A percentile compares a stretch with the other conserved stretches of the same genome.
Conservation (phyloP, 805 yeast genomes). For the Ogataea saltuana region DNA sequence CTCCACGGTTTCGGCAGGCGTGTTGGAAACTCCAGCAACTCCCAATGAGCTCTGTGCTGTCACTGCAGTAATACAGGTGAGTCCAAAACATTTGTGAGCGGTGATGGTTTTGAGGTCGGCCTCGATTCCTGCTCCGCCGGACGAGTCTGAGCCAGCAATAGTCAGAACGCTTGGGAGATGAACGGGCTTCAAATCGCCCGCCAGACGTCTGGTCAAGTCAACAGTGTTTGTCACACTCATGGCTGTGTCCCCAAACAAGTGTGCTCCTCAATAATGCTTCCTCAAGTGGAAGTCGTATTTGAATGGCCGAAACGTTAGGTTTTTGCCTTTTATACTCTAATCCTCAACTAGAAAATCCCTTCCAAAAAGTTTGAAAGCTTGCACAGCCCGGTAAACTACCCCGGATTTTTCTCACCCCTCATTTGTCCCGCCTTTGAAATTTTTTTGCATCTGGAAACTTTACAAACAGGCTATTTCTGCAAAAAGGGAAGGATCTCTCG, state of each 20-base stretch:
- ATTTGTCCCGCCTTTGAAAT: too few relatives aligned
- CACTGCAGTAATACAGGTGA: conserved; percentile 75
- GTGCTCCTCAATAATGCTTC: not conserved
- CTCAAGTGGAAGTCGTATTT: too few relatives aligned
- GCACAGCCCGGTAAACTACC: too few relatives aligned
- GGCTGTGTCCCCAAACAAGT: not conserved
- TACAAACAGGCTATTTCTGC: too few relatives aligned
- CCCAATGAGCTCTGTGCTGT: conserved; percentile 76
- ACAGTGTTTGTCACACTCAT: conserved; percentile 3
- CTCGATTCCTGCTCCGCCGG: conserved; percentile 94
- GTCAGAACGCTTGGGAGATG: conserved; percentile 43
- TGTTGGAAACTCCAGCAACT: conserved; percentile 43
- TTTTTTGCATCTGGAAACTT: too few relatives aligned
- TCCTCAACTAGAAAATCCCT: too few relatives aligned
- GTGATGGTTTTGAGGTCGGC: conserved; percentile 84
- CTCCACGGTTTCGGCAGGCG: conserved; percentile 46
- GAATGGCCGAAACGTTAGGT: too few relatives aligned
- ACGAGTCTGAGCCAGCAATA: conserved; percentile 77
- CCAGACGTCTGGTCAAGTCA: conserved; percentile 12
- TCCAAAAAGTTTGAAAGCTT: too few relatives aligned
- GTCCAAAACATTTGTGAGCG: conserved; percentile 76
- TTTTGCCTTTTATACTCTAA: too few relatives aligned
- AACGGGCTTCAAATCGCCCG: conserved; percentile 10
- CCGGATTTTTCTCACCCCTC: too few relatives aligned
- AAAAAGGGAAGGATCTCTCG: too few relatives aligned